These are phyloP conservation scores for Zygosaccharomyces siamensis DNA, from an alignment of 805 yeast genomes.

Conservation along the genomic window DNA sequence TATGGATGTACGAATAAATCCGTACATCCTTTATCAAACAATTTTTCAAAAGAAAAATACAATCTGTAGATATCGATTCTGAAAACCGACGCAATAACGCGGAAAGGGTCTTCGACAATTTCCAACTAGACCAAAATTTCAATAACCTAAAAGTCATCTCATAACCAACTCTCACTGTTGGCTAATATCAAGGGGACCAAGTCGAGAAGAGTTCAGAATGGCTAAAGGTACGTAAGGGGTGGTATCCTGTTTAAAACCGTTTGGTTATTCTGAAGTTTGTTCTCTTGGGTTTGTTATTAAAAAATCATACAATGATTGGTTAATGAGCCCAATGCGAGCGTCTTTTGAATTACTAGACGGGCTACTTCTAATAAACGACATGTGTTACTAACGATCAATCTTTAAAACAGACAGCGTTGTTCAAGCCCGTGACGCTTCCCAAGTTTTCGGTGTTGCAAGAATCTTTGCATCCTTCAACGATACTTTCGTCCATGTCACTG, in stretches of 20 bases:
- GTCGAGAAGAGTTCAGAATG: slow-evolving; percentile 29
- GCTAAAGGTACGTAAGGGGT: slow-evolving; percentile 41
- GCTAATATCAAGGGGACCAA: neutral
- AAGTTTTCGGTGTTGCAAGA: slow-evolving; percentile 99
- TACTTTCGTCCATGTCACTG: slow-evolving; percentile 99
- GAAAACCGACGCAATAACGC: neutral
- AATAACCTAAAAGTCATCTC: neutral
- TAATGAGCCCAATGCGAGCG: slow-evolving; percentile 4
- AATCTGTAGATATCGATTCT: neutral
- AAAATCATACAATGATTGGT: neutral
- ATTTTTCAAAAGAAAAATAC: neutral
- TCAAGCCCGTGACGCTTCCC: slow-evolving; percentile 95
- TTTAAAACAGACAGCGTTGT: slow-evolving; percentile 32
- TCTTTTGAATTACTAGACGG: slow-evolving; percentile 11
- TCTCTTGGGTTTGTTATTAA: slow-evolving; percentile 1
- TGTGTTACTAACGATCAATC: slow-evolving; percentile 9
- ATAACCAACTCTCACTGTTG: neutral
- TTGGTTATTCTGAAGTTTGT: slow-evolving; percentile 31
- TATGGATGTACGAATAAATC: neutral
- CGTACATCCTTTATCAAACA: neutral
- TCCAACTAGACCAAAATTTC: neutral
- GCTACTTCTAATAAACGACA: slow-evolving; percentile 4
- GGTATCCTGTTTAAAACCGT: slow-evolving; percentile 39
- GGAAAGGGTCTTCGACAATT: neutral
- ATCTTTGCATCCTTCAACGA: slow-evolving; percentile 99